Conservation (phyloP, 2,329 filamentous ascomycete species). For the Penicillium hordei region DNA sequence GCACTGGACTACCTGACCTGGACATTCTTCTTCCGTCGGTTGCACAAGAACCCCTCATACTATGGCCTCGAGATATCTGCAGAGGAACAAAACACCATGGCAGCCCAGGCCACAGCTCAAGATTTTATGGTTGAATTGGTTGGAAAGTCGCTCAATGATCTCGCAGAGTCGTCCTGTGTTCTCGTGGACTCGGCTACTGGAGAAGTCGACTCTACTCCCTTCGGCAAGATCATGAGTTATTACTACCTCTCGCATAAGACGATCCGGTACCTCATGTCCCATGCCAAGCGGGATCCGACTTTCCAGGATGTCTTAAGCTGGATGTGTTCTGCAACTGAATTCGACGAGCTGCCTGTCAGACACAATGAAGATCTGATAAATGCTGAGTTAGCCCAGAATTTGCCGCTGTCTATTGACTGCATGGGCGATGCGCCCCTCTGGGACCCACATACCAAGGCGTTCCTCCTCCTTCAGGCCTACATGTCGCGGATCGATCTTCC, state of each 20-base stretch:
- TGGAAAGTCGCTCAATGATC: slow-evolving; percentile 76
- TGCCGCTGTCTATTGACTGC: slow-evolving; percentile 66
- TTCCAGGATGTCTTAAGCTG: slow-evolving; percentile 84
- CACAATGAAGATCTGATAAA: slow-evolving; percentile 99
- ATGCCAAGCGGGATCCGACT: slow-evolving; percentile 71
- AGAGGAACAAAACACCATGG: slow-evolving; percentile 84
- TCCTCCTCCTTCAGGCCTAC: slow-evolving; percentile 88
- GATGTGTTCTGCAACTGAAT: slow-evolving; percentile 93
- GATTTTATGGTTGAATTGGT: slow-evolving; percentile 95
- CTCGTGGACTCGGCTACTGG: slow-evolving; percentile 75
- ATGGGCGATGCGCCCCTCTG: slow-evolving; percentile 79
- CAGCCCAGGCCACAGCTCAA: slow-evolving; percentile 83
- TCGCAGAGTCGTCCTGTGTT: slow-evolving; percentile 82
- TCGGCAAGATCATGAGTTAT: slow-evolving; percentile 99
- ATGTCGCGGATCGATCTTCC: slow-evolving; percentile 91
- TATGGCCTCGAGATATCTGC: slow-evolving; percentile 93
- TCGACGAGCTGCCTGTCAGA: slow-evolving; percentile 94
- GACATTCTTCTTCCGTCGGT: slow-evolving; percentile 97
- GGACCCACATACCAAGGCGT: slow-evolving; percentile 97
- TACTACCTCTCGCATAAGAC: slow-evolving; percentile 97
- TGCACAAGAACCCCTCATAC: slow-evolving; percentile 98
- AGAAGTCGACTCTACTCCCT: slow-evolving; percentile 81
- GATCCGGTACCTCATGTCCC: slow-evolving; percentile 75
- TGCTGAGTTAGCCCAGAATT: slow-evolving; percentile 76
- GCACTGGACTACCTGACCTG: slow-evolving; percentile 96